Evolutionary conservation across 78 protist species (phyloP).

Genomic region (Dictyostelium purpureum): DNA sequence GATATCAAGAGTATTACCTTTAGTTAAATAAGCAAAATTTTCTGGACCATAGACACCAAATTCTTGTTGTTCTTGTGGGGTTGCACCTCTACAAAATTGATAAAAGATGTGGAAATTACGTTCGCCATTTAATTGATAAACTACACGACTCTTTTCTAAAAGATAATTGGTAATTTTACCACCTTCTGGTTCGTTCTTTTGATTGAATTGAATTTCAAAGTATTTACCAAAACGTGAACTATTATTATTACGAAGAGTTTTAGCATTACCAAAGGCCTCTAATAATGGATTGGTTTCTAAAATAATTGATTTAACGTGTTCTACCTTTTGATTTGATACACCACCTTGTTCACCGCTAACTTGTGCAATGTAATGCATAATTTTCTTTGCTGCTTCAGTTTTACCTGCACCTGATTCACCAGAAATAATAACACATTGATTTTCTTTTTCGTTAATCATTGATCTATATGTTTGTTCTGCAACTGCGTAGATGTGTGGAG

Average conservation of each 20-base stretch:
- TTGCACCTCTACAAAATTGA: conserved; percentile 83
- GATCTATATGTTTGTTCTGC: conserved; percentile 85
- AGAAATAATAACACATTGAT: conserved; percentile 89
- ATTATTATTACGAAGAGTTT: conserved; percentile 79
- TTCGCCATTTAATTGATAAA: conserved; percentile 88
- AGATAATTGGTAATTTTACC: conserved; percentile 87
- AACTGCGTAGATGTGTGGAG: conserved; percentile 91
- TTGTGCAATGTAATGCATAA: conserved; percentile 79
- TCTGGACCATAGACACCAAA: conserved; percentile 82
- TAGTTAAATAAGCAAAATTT: conserved; percentile 79
- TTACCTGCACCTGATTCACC: conserved; percentile 98
- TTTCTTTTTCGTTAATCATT: conserved; percentile 81
- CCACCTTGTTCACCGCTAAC: conserved; percentile 69
- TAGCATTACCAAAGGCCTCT: conserved; percentile 92
- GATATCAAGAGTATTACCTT: conserved; percentile 61
- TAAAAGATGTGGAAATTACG: conserved; percentile 95
- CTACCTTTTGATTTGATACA: conserved; percentile 50
- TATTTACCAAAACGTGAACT: conserved; percentile 79
- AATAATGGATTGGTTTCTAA: conserved; percentile 90
- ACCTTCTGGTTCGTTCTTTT: conserved; percentile 88
- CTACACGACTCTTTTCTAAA: conserved; percentile 86
- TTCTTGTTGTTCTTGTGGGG: conserved; percentile 65
- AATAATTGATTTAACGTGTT: conserved; percentile 84
- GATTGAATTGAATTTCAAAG: conserved; percentile 80
- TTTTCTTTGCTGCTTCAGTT: conserved; percentile 52